Base-by-base conservation (phyloP, 148 eudicot genomes). In the Vaccinium darrowii region DNA sequence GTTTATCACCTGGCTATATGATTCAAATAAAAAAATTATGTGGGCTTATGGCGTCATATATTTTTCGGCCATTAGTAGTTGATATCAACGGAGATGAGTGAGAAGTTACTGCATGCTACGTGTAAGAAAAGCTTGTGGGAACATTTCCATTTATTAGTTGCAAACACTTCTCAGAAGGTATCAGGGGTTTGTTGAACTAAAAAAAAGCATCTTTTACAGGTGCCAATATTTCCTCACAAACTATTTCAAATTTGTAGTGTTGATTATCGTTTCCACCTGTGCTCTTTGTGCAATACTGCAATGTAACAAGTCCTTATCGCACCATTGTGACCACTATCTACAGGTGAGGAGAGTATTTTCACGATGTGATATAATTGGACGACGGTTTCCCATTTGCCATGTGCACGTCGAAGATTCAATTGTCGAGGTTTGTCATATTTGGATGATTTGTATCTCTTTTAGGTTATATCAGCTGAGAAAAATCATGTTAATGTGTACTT, bases 301-400 rank as follows among this genome's bases (percentile, higher is more conserved):
- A 78, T 78, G 81, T 33, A 52, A 53, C 74, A 25, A 63, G 11
- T 67, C 53, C 71, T 19, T 80, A 30, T 56, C n/a, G 21, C 39
- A 51, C 18, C 65, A 49, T 47, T 39, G 36, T 6, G 72, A 11
- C 86, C 16, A 80, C 60, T 25, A 33, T 52, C 82, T 79, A 57
- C 91, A 94, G 98, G 93, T 94, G 53, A 36, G 81, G 80, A 90
- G 81, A 56, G 84, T 90, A 47, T 94, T 94, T 84, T 82, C 89
- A 5, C 88, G 83, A 39, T 84, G 92, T 88, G 85, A 85, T 78
- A 92, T 92, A 51, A 83, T 94, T 86, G 98, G 98, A 65, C 91
- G 83, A 87, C 88, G 95, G 80, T 94, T 94, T 89, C 98, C 98
- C 23, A 94, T 94, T 57, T 94, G 95, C 86, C 98, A 94, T 83